Evolutionary conservation across 805 yeast species (phyloP).

Genomic region (Wickerhamomyces canadensis): DNA sequence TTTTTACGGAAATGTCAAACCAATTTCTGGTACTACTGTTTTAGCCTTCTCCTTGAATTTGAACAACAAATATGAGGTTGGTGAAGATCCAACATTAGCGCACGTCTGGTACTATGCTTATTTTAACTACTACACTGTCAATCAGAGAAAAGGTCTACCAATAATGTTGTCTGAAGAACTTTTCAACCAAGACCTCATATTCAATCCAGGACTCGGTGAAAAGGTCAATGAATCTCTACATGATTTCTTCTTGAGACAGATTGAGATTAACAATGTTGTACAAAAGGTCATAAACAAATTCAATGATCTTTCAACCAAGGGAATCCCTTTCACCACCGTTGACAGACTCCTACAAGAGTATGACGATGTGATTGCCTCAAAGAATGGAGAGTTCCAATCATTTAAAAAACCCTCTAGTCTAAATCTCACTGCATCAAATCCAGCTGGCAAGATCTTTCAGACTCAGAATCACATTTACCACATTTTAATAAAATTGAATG

Average conservation of each 20-base stretch:
- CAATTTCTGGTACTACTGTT: background rate
- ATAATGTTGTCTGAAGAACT: conserved; percentile 13
- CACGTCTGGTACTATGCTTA: conserved; percentile 17
- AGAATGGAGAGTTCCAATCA: conserved; percentile 6
- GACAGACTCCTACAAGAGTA: conserved; percentile 6
- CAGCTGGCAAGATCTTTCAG: conserved; percentile 10
- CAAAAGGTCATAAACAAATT: conserved; percentile 6
- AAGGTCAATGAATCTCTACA: conserved; percentile 1
- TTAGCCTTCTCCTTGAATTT: conserved; percentile 13
- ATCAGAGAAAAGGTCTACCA: conserved; percentile 16
- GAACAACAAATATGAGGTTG: conserved; percentile 10
- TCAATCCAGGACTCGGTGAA: conserved; percentile 1
- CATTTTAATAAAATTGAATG: conserved; percentile 10
- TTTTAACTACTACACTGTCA: conserved; percentile 10
- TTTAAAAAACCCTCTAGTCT: conserved; percentile 10
- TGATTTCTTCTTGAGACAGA: conserved; percentile 5
- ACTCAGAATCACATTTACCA: conserved; percentile 8
- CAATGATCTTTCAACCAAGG: conserved; percentile 3
- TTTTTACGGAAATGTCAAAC: conserved; percentile 8
- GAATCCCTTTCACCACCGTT: conserved; percentile 6
- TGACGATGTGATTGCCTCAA: conserved; percentile 4
- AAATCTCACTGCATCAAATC: background rate
- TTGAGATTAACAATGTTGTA: conserved; percentile 3
- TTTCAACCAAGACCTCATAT: conserved; percentile 10
- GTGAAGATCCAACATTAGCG: conserved; percentile 5